Percentiles rank a stretch among this genome's conserved stretches.
Conservation (phyloP, 169 alveolate species). For the Miamiensis avidus region DNA sequence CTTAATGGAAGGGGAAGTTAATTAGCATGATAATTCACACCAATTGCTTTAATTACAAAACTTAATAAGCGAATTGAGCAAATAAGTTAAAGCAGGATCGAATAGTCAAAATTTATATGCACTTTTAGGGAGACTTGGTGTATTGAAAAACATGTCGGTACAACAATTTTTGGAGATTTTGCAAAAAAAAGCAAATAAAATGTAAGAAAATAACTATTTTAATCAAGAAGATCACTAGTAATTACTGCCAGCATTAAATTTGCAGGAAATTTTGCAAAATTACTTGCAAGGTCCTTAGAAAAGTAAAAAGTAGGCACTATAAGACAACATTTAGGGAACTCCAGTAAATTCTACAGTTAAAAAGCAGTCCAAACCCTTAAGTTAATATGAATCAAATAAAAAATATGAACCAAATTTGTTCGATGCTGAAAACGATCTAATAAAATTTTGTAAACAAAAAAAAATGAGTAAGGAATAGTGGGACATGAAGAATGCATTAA, state of each 20-base stretch:
- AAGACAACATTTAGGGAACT: background rate
- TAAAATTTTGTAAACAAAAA: too few species aligned
- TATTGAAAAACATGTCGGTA: background rate
- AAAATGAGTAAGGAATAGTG: too few species aligned
- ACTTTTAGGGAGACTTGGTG: background rate
- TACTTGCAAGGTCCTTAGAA: too few species aligned
- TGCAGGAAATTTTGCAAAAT: too few species aligned
- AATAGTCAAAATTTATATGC: background rate
- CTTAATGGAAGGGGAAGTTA: background rate
- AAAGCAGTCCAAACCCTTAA: background rate
- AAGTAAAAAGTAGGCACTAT: background rate
- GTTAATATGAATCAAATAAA: background rate
- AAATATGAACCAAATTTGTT: background rate
- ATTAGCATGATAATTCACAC: background rate
- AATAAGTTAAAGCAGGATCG: background rate
- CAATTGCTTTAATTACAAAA: too few species aligned
- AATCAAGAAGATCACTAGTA: too few species aligned
- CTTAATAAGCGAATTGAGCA: background rate
- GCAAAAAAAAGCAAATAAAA: too few species aligned
- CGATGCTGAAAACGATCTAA: background rate
- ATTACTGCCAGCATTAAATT: too few species aligned
- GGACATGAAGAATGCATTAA: background rate
- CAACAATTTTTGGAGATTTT: background rate
- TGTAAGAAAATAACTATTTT: too few species aligned
- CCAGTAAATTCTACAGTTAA: background rate